phyloP scores from a whole-genome alignment of 169 alveolate genomes.

The Cryptosporidium xiaoi region DNA sequence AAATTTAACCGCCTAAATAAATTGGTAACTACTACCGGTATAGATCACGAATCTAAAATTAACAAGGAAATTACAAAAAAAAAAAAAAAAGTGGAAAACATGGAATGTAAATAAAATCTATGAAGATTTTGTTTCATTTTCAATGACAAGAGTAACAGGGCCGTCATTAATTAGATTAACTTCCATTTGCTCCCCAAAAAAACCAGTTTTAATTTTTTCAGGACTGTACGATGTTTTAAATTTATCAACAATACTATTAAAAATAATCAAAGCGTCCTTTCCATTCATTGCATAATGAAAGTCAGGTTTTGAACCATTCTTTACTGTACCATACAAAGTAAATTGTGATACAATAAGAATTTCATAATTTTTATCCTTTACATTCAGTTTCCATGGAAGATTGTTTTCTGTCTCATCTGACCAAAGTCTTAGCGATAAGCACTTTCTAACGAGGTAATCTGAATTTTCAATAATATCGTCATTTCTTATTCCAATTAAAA shows the following conservation, averaged over 20 bases:
- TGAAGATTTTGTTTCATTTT: constrained; percentile 47
- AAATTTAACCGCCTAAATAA: no score
- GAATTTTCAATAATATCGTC: constrained; percentile 80
- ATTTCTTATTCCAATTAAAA: constrained; percentile 86
- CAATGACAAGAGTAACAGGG: constrained; percentile 89
- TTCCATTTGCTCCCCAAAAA: constrained; percentile 90
- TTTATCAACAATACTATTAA: constrained; percentile 84
- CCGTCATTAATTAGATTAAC: constrained; percentile 91
- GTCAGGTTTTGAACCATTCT: constrained; percentile 92
- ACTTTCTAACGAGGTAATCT: constrained; percentile 83
- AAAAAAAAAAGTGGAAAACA: neutral
- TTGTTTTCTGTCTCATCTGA: constrained; percentile 79
- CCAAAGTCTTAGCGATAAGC: constrained; percentile 87
- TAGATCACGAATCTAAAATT: neutral
- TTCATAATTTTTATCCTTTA: constrained; percentile 85
- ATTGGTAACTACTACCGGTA: no score
- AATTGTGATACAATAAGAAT: constrained; percentile 89
- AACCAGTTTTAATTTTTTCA: constrained; percentile 87
- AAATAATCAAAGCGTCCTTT: constrained; percentile 87
- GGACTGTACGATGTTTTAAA: constrained; percentile 82
- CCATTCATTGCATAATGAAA: constrained; percentile 92
- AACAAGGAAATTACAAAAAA: neutral
- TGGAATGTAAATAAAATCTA: neutral
- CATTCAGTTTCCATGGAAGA: constrained; percentile 86
- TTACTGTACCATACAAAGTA: constrained; percentile 89